Base-by-base conservation (phyloP, 176 grass and related monocot species). In the Raddia distichophylla region DNA sequence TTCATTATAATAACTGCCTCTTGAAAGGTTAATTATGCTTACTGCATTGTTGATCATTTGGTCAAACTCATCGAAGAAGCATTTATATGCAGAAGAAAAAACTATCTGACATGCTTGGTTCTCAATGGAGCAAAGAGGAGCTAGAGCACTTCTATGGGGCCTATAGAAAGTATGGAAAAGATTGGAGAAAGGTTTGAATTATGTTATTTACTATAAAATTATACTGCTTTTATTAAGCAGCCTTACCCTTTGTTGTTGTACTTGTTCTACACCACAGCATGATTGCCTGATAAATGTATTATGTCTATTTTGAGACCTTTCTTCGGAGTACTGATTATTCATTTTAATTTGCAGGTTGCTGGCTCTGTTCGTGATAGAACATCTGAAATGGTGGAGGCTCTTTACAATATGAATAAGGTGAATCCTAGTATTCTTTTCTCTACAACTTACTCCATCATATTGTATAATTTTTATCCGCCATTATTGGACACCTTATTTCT, bases 381-480 rank as follows among this genome's bases (percentile, higher is more conserved):
- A 54, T 73, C 90, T 90, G 96, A 99, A 75, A 95, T 99, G 96
- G 90, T 87, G 44, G 93, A 99, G 58, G 90, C 90, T 81, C 89
- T 99, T 90, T 99, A 95, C 83, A 91, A 93, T 59, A 93, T 99
- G 93, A 99, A 93, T 83, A 89, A 83, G 91, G 96, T 98, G 93
- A 82, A 74, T 53, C 37, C 69, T 70, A 47, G 68, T 75, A 59
- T 68, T 69, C 32, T 48, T 85, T 84, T 50, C 16, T 74, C 27
- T 84, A 57, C 14, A n/a, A 13, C 14, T 56, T 61, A 52, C 17
- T 45, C 14, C 61, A 34, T 64, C 34, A 78, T 60, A 53, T 40
- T 78, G 8, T 32, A 54, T 46, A 57, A 73, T 42, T 18, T 70
- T 80, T 22, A 34, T 50, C 9, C 14, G 5, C 32, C 47, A 52